A percentile compares a stretch with the other conserved stretches of the same genome.
phyloP scores from a whole-genome alignment of 805 yeast genomes.

The Starmerella bombi region DNA sequence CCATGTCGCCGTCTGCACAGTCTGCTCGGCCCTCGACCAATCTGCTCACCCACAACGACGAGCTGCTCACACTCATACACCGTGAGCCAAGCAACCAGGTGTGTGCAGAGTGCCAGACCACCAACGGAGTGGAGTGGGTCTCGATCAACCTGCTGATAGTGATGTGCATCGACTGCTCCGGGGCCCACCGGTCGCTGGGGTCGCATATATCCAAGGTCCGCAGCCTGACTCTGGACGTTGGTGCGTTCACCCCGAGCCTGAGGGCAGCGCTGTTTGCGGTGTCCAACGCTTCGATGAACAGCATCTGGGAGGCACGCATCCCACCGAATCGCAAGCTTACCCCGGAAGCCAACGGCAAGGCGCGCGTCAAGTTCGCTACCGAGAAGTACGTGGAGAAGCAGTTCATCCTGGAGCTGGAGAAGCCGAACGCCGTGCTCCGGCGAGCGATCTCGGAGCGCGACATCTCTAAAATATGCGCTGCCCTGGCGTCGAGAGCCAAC shows the following conservation, averaged over 20 bases:
- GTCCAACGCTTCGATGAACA: constrained; percentile 43
- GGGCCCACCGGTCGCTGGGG: constrained; percentile 78
- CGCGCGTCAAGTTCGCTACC: constrained; percentile 46
- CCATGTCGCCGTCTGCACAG: background rate
- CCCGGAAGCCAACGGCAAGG: constrained; percentile 31
- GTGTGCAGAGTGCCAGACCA: constrained; percentile 72
- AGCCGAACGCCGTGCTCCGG: constrained; percentile 28
- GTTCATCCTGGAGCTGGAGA: constrained; percentile 30
- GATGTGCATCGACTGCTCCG: constrained; percentile 74
- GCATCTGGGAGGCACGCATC: constrained; percentile 42
- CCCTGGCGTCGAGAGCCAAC: constrained; percentile 32
- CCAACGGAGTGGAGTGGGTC: constrained; percentile 65
- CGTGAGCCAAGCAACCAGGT: constrained; percentile 38
- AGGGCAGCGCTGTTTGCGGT: constrained; percentile 43
- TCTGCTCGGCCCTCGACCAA: background rate
- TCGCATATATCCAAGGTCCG: constrained; percentile 66
- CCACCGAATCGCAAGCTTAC: constrained; percentile 24
- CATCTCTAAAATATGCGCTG: constrained; percentile 23
- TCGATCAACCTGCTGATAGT: constrained; percentile 60
- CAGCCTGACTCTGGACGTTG: constrained; percentile 61
- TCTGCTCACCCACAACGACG: background rate
- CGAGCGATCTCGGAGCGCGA: constrained; percentile 27
- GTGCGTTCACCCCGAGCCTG: constrained; percentile 44
- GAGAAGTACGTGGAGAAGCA: constrained; percentile 49
- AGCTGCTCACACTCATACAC: constrained; percentile 13